Evolutionary conservation across 2,329 filamentous ascomycete genomes (phyloP).

Genomic region (Stagonosporopsis chrysanthemi): DNA sequence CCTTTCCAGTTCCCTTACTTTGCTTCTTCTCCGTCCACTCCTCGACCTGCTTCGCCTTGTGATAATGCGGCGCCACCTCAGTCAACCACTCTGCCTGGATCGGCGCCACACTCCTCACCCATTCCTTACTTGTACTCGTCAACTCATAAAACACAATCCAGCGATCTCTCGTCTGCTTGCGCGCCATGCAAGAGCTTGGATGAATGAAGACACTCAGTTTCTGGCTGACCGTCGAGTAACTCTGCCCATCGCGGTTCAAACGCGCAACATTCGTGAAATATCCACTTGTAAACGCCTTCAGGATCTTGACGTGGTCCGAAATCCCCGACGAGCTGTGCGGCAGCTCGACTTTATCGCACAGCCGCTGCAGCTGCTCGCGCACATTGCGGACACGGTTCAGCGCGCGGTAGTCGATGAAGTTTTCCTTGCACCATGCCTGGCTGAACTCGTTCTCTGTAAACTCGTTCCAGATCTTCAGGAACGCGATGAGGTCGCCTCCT

Average conservation of each 20-base stretch:
- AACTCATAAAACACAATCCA: slow-evolving; percentile 89
- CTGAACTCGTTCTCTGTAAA: slow-evolving; percentile 94
- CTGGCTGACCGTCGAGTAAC: slow-evolving; percentile 91
- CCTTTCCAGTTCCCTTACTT: slow-evolving; percentile 56
- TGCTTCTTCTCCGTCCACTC: slow-evolving; percentile 78
- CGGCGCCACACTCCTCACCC: slow-evolving; percentile 87
- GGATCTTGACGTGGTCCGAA: slow-evolving; percentile 77
- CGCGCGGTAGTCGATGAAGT: slow-evolving; percentile 91
- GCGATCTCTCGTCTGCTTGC: slow-evolving; percentile 81
- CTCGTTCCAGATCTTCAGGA: slow-evolving; percentile 93
- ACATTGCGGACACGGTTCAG: slow-evolving; percentile 89
- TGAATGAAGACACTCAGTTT: slow-evolving; percentile 91
- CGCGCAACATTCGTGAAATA: slow-evolving; percentile 95
- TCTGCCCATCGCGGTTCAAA: slow-evolving; percentile 82
- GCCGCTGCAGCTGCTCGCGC: slow-evolving; percentile 86
- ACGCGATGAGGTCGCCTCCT: slow-evolving; percentile 86
- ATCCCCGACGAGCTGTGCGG: slow-evolving; percentile 71
- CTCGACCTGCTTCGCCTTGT: slow-evolving; percentile 91
- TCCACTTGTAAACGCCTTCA: slow-evolving; percentile 86
- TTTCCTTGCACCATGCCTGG: slow-evolving; percentile 86
- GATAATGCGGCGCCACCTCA: slow-evolving; percentile 92
- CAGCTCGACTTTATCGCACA: slow-evolving; percentile 94
- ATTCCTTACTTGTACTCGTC: slow-evolving; percentile 86
- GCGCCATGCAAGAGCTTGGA: slow-evolving; percentile 72
- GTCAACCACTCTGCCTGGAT: slow-evolving; percentile 84